These are phyloP conservation scores for Kockovaella imperatae DNA, from an alignment of 768 basidiomycete genomes.

Conservation along the genomic window DNA sequence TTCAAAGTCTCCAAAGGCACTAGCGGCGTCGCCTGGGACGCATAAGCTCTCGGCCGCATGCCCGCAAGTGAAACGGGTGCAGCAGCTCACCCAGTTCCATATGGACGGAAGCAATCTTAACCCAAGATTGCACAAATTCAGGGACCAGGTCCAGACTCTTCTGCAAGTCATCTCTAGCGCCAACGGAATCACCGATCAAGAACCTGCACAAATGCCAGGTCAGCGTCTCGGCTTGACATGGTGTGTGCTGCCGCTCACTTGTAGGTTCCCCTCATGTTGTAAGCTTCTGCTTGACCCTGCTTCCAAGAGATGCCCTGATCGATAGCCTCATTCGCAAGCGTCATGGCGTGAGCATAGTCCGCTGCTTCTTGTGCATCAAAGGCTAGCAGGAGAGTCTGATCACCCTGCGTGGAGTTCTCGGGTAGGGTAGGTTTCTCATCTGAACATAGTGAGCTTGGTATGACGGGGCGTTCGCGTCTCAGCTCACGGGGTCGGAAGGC, in stretches of 20 bases:
- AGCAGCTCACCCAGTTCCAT: constrained; percentile 69
- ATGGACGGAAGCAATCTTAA: constrained; percentile 92
- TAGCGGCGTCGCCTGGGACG: constrained; percentile 53
- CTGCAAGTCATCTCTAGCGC: constrained; percentile 75
- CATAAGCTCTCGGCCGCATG: not conserved
- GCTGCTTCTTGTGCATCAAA: constrained; percentile 74
- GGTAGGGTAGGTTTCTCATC: constrained; percentile 65
- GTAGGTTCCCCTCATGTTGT: constrained; percentile 93
- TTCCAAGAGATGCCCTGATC: constrained; percentile 74
- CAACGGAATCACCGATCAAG: constrained; percentile 71
- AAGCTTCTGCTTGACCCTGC: constrained; percentile 64
- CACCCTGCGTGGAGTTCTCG: constrained; percentile 66
- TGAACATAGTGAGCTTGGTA: constrained; percentile 30
- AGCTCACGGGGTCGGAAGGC: constrained; percentile 83
- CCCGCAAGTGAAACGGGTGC: not conserved
- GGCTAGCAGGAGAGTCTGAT: constrained; percentile 70
- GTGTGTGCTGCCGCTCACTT: constrained; percentile 53
- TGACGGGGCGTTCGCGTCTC: not conserved
- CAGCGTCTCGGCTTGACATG: not conserved
- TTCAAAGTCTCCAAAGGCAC: constrained; percentile 86
- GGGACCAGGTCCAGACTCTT: constrained; percentile 62
- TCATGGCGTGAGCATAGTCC: constrained; percentile 73
- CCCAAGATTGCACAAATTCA: constrained; percentile 72
- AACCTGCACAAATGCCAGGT: constrained; percentile 53
- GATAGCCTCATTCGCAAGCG: constrained; percentile 73